Percentiles rank a stretch among this genome's conserved stretches.
Evolutionary conservation across 2,329 filamentous ascomycete species (phyloP).

Genomic region (Daldinia sp.): DNA sequence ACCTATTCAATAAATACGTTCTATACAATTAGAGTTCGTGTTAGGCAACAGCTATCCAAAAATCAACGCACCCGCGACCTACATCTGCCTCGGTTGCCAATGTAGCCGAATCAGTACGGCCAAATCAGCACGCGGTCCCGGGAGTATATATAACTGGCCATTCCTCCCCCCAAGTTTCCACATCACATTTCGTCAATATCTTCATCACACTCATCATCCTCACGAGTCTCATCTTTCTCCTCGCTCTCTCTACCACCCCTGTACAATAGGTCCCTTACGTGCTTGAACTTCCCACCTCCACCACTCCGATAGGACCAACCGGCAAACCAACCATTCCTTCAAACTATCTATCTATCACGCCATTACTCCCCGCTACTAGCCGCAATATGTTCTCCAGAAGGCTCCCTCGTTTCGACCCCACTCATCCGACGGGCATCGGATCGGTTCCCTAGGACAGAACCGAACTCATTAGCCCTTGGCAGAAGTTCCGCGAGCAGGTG

Average conservation of each 20-base stretch:
- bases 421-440: slow-evolving; percentile 10
- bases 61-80: neutral
- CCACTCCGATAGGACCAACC: neutral
- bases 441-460: slow-evolving; percentile 17
- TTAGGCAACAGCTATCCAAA: neutral
- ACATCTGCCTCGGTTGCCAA: neutral
- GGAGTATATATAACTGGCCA: neutral
- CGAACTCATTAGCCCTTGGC: slow-evolving; percentile 8
- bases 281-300: neutral
- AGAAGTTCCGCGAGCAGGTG: neutral
- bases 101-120: neutral
- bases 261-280: neutral
- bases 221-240: too few relatives aligned
- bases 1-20: neutral
- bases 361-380: neutral
- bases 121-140: neutral
- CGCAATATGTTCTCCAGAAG: slow-evolving; percentile 3
- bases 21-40: neutral
- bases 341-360: neutral
- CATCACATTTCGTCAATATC: neutral
- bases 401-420: neutral
- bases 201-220: neutral
- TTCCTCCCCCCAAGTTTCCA: neutral
- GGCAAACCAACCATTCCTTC: neutral
- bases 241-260: neutral